A percentile compares a stretch with the other conserved stretches of the same genome.
Evolutionary conservation across 768 basidiomycete genomes (phyloP).

Genomic region (Xerocomellus amylosporus): DNA sequence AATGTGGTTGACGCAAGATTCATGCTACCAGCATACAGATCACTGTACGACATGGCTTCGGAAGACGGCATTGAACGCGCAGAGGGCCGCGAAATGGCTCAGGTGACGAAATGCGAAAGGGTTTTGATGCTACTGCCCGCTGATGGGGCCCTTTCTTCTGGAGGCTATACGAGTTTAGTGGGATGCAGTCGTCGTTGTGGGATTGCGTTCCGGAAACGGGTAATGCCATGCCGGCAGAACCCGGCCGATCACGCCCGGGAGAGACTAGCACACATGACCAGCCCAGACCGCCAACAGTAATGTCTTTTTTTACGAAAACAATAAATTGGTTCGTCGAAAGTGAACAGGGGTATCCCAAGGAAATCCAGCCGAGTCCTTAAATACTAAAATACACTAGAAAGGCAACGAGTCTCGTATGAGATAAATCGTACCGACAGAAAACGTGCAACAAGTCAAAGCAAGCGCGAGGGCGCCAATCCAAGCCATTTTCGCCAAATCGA

Average conservation of each 20-base stretch:
- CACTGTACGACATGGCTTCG: background rate
- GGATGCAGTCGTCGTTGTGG: too few species aligned
- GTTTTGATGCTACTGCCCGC: background rate
- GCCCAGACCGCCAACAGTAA: too few species aligned
- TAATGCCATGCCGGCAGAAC: too few species aligned
- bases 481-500: slow-evolving; percentile 25
- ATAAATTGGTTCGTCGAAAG: too few species aligned
- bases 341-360: too few species aligned
- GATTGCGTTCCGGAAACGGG: too few species aligned
- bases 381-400: background rate
- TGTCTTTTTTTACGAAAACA: too few species aligned
- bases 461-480: slow-evolving; percentile 40
- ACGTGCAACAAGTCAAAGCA: slow-evolving; percentile 18
- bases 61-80: background rate
- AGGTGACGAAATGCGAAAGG: background rate
- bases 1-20: background rate
- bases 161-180: too few species aligned
- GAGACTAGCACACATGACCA: too few species aligned
- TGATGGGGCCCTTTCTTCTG: too few species aligned
- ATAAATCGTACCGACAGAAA: slow-evolving; percentile 31
- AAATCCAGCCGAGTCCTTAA: background rate
- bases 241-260: too few species aligned
- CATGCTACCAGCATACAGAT: background rate
- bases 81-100: background rate
- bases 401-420: slow-evolving; percentile 26